Evolutionary conservation across 2,329 filamentous ascomycete species (phyloP).

Genomic region (Xylariaceae sp.): DNA sequence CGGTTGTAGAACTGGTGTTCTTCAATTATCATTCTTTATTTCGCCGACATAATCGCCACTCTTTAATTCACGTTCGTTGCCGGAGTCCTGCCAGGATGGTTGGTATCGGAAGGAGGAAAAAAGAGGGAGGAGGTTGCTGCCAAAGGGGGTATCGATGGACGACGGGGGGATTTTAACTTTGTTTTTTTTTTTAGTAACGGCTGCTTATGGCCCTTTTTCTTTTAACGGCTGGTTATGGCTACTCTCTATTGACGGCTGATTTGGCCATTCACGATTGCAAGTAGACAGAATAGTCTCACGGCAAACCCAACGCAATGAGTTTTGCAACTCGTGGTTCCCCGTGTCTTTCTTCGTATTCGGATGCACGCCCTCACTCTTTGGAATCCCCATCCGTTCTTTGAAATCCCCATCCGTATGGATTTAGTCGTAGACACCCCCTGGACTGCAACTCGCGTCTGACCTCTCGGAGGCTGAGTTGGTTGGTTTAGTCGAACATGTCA

Average conservation of each 20-base stretch:
- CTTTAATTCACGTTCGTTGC: slow-evolving; percentile 8
- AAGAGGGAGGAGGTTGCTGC: slow-evolving; percentile 7
- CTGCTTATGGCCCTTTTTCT: too few species aligned
- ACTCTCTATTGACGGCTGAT: background rate
- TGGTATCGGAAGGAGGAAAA: slow-evolving; percentile 17
- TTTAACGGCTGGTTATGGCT: too few species aligned
- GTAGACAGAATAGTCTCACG: slow-evolving; percentile 19
- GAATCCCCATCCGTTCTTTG: too few species aligned
- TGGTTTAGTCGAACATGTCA: too few species aligned
- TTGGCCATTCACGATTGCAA: slow-evolving; percentile 11
- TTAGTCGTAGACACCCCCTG: too few species aligned
- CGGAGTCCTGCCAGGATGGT: slow-evolving; percentile 7
- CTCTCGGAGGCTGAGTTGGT: too few species aligned
- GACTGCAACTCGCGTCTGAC: too few species aligned
- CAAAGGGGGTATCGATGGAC: slow-evolving; percentile 2
- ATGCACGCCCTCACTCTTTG: too few species aligned
- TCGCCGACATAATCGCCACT: background rate
- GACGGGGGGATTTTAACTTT: background rate
- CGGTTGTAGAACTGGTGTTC: slow-evolving; percentile 9
- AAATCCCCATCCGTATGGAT: too few species aligned
- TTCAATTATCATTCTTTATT: background rate
- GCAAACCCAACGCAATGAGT: slow-evolving; percentile 12
- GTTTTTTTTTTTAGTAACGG: slow-evolving; percentile 1
- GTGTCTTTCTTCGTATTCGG: background rate
- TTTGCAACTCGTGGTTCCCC: background rate